Evolutionary conservation across 176 grass and related monocot species (phyloP), one percentile per base, ranked within the genome.

Genomic region (Phragmites australis): DNA sequence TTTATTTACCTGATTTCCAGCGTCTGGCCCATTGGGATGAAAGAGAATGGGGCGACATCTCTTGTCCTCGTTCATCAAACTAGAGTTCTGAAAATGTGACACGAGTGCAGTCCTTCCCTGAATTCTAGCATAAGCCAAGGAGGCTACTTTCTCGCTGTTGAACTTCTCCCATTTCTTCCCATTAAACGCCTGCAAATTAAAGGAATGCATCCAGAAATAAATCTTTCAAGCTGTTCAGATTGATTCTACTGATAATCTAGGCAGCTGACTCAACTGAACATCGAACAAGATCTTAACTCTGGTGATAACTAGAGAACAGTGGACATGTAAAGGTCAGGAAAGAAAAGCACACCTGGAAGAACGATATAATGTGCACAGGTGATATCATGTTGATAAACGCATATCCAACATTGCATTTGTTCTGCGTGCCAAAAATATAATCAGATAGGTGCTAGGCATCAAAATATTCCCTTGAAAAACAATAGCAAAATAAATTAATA

Each of bases 151-250:
- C 68, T 98, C 96, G 14, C 96, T 98, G 82, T 98, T 98, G 30
- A 98, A 98, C 78, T 98, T 98, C 84, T 98, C 96, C 96, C 96
- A 98, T 85, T 93, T 98, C 65, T 98, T 98, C 71, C 92, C 92
- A 79, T 95, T 93, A 26, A 98, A 98, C 13, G 84, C 74, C 95
- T 97, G 85, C 56, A 84, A 64, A 78, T 76, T 40, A 40, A 55
- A 82, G 39, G 45, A 13, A 42, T 19, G 32, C 11, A 23, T 51
- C 23, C 15, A 52, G 40, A 83, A 81, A 37, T 19, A 67, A 5
- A 72, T 66, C 22, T 66, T 81, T 32, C 61, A 79, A 72, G 51
- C 4, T 57, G 44, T 58, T 55, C 40, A 63, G 39, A 75, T 66
- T 74, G 68, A 64, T 9, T 74, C 7, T 27, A 57, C 30, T 10